phyloP scores from a whole-genome alignment of 1,139 yeast genomes.

The Barnettozyma hawaiiensis region DNA sequence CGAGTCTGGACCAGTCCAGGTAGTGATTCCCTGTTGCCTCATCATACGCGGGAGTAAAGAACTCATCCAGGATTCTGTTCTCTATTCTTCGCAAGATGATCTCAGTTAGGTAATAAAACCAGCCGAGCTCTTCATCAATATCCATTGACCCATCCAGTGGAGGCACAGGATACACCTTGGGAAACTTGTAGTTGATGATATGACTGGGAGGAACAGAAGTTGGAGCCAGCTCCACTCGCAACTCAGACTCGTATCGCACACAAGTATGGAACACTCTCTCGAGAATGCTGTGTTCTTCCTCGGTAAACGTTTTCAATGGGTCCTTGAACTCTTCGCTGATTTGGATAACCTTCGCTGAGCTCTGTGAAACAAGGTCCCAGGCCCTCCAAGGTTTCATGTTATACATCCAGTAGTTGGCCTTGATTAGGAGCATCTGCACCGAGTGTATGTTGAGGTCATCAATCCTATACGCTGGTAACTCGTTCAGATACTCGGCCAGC shows the following conservation, averaged over 20 bases:
- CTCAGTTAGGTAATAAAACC: conserved; percentile 46
- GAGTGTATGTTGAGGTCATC: conserved; percentile 13
- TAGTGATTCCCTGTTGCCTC: conserved; percentile 3
- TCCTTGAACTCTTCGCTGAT: conserved; percentile 28
- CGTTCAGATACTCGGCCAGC: conserved; percentile 13
- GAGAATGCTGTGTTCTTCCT: conserved; percentile 25
- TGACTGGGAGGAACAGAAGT: conserved; percentile 39
- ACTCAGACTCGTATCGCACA: conserved; percentile 42
- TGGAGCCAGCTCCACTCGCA: conserved; percentile 42
- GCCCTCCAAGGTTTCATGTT: conserved; percentile 37
- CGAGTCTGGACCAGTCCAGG: conserved; percentile 19
- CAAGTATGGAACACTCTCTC: conserved; percentile 44
- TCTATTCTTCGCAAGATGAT: conserved; percentile 45
- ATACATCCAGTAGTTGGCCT: conserved; percentile 36
- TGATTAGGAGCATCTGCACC: conserved; percentile 32
- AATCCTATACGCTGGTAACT: conserved; percentile 12
- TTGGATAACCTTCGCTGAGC: conserved; percentile 22
- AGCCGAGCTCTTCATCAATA: conserved; percentile 32
- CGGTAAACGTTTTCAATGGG: conserved; percentile 31
- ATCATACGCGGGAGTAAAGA: conserved; percentile 24
- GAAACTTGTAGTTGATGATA: conserved; percentile 38
- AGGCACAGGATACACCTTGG: conserved; percentile 38
- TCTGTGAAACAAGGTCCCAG: conserved; percentile 30
- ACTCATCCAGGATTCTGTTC: conserved; percentile 39
- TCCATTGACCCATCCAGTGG: conserved; percentile 35